Percentiles rank a stretch among this genome's conserved stretches.
These are phyloP conservation scores for Mortierella alpina DNA, from an alignment of 192 early-diverging fungal species.

Conservation along the genomic window DNA sequence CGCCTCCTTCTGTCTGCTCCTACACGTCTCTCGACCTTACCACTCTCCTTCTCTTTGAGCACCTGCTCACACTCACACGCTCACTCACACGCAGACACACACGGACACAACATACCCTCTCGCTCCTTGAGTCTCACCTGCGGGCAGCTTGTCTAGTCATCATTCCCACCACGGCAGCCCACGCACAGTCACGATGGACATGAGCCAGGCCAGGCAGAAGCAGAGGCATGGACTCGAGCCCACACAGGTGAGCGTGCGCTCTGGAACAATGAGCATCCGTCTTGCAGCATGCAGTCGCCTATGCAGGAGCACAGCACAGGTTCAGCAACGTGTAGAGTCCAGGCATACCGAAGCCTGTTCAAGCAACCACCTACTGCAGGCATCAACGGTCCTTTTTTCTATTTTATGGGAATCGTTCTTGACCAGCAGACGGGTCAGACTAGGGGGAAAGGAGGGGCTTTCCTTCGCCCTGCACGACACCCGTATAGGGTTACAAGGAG, in stretches of 20 bases:
- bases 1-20: not conserved
- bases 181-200: conserved; percentile 47
- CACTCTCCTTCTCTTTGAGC: not conserved
- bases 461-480: too few relatives aligned
- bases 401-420: too few relatives aligned
- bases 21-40: not conserved
- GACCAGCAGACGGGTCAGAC: too few relatives aligned
- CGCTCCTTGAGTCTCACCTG: not conserved
- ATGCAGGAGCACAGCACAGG: not conserved
- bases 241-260: conserved; percentile 38
- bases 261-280: not conserved
- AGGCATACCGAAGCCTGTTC: not conserved
- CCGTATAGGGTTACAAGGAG: too few relatives aligned
- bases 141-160: not conserved
- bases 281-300: not conserved
- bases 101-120: not conserved
- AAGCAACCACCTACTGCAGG: not conserved
- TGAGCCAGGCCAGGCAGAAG: conserved; percentile 30
- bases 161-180: conserved; percentile 2
- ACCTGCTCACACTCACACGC: not conserved
- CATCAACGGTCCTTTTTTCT: not conserved
- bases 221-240: conserved; percentile 50
- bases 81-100: too few relatives aligned
- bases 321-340: not conserved
- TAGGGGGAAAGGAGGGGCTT: too few relatives aligned